These are phyloP conservation scores for Yamadazyma membranifaciens DNA, from an alignment of 1,139 yeast genomes.

Conservation along the genomic window DNA sequence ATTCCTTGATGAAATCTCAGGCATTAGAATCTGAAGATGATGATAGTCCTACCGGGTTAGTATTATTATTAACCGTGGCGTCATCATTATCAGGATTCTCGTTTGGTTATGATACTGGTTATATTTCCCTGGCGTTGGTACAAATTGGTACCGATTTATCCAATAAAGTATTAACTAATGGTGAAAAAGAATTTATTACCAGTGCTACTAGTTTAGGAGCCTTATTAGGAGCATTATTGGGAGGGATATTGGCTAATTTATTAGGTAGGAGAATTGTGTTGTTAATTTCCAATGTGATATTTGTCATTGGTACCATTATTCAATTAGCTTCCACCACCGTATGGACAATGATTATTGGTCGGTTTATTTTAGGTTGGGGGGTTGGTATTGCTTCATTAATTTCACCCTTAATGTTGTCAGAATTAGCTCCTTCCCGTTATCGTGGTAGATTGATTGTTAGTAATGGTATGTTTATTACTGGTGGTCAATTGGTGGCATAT, in stretches of 20 bases:
- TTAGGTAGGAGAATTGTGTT: slow-evolving; percentile 82
- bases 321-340: slow-evolving; percentile 78
- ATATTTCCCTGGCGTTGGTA: slow-evolving; percentile 88
- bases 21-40: neutral
- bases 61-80: slow-evolving; percentile 67
- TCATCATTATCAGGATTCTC: slow-evolving; percentile 92
- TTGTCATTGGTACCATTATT: slow-evolving; percentile 77
- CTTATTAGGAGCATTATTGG: slow-evolving; percentile 67
- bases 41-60: slow-evolving; percentile 55
- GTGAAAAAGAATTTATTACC: slow-evolving; percentile 85
- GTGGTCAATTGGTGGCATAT: slow-evolving; percentile 90
- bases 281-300: slow-evolving; percentile 74
- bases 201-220: slow-evolving; percentile 97
- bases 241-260: slow-evolving; percentile 78
- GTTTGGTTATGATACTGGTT: slow-evolving; percentile 97
- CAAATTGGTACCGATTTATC: slow-evolving; percentile 75
- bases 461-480: slow-evolving; percentile 74
- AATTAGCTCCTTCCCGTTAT: slow-evolving; percentile 87
- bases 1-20: slow-evolving; percentile 9
- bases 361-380: slow-evolving; percentile 92
- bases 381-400: slow-evolving; percentile 92
- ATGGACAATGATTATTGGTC: slow-evolving; percentile 90
- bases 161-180: slow-evolving; percentile 52
- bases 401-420: slow-evolving; percentile 88
- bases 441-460: slow-evolving; percentile 80